These are phyloP conservation scores for Aspergillus ochraceus DNA, from an alignment of 2,329 filamentous ascomycete genomes.

Conservation along the genomic window DNA sequence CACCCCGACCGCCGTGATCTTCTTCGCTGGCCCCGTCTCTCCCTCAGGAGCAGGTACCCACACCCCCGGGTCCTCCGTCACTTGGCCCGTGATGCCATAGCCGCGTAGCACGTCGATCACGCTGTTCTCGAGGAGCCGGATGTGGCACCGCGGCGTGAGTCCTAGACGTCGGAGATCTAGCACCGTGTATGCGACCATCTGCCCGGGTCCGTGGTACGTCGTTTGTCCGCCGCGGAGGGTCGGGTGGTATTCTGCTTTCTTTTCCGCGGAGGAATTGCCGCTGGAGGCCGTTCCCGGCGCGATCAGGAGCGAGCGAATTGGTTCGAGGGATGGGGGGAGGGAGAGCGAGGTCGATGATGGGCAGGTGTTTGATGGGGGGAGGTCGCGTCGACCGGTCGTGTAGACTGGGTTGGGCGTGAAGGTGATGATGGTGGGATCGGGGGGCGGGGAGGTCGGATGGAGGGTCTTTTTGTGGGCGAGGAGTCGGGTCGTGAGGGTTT, in stretches of 20 bases:
- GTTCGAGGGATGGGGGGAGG: constrained; percentile 37
- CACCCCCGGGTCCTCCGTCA: constrained; percentile 77
- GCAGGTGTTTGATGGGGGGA: constrained; percentile 40
- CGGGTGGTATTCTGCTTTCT: constrained; percentile 58
- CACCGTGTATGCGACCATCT: constrained; percentile 89
- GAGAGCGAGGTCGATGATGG: constrained; percentile 32
- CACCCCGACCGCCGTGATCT: constrained; percentile 91
- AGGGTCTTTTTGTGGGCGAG: constrained; percentile 60
- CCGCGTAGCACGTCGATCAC: constrained; percentile 65
- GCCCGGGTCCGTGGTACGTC: constrained; percentile 93
- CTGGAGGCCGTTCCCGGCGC: constrained; percentile 27
- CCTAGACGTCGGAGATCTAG: constrained; percentile 72
- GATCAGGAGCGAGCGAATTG: constrained; percentile 37
- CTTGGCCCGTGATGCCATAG: constrained; percentile 63
- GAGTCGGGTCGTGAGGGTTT: constrained; percentile 55
- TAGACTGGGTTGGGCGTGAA: constrained; percentile 83
- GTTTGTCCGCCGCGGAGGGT: constrained; percentile 85
- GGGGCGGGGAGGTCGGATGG: constrained; percentile 41
- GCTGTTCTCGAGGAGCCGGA: constrained; percentile 73
- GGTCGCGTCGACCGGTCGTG: constrained; percentile 83
- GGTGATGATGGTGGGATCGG: constrained; percentile 72
- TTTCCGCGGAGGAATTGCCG: neutral
- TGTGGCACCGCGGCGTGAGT: constrained; percentile 73
- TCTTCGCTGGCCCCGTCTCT: constrained; percentile 41
- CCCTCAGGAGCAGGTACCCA: constrained; percentile 57